These are phyloP conservation scores for Aschersonia sp. DNA, from an alignment of 2,329 filamentous ascomycete species.

Conservation along the genomic window DNA sequence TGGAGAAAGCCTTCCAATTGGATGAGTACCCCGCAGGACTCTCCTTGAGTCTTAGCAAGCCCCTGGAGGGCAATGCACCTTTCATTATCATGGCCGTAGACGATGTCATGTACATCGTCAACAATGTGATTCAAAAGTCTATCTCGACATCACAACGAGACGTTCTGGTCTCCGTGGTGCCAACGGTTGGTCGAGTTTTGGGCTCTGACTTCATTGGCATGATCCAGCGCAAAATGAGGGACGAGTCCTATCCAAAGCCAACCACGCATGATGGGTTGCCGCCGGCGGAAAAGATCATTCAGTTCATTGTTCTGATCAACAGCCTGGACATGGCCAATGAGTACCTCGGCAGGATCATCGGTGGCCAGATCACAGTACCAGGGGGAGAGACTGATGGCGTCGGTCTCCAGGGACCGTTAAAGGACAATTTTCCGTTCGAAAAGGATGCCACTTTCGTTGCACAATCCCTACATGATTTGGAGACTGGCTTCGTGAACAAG, in stretches of 20 bases:
- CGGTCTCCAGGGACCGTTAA: conserved; percentile 29
- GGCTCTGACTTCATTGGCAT: conserved; percentile 88
- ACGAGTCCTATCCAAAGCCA: conserved; percentile 81
- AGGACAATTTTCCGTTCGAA: conserved; percentile 64
- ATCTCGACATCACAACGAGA: conserved; percentile 73
- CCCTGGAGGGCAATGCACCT: conserved; percentile 64
- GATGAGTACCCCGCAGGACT: conserved; percentile 77
- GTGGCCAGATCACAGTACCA: conserved; percentile 41
- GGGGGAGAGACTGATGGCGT: conserved; percentile 18
- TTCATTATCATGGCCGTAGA: conserved; percentile 93
- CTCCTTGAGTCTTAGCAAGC: conserved; percentile 57
- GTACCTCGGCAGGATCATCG: conserved; percentile 78
- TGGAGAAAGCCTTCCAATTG: conserved; percentile 94
- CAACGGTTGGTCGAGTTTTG: conserved; percentile 66
- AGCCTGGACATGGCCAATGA: conserved; percentile 86
- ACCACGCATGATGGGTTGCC: conserved; percentile 66
- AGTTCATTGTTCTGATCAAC: conserved; percentile 89
- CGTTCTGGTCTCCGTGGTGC: conserved; percentile 64
- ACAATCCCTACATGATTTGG: conserved; percentile 52
- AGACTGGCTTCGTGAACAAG: conserved; percentile 60
- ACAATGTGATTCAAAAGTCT: conserved; percentile 75
- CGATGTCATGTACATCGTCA: conserved; percentile 98
- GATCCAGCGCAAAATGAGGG: conserved; percentile 94
- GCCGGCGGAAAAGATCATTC: conserved; percentile 74
- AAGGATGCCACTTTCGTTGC: conserved; percentile 59